Evolutionary conservation across 129 eudicot genomes (phyloP).

Genomic region (Centrapalus pauciflorus): DNA sequence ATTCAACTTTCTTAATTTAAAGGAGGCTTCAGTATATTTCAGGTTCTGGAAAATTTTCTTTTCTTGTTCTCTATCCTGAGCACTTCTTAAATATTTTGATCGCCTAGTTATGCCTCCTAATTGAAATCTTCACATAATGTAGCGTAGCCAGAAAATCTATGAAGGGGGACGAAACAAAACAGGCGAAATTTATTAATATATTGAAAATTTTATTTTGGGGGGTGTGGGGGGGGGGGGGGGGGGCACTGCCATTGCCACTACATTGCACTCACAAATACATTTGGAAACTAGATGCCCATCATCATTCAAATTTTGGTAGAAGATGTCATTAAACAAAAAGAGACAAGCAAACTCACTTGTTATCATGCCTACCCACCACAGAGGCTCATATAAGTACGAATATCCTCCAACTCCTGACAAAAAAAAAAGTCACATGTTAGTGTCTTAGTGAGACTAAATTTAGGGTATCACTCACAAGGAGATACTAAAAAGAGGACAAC

Average conservation of each 20-base stretch:
- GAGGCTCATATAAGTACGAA: conserved; percentile 78
- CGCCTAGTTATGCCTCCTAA: not conserved
- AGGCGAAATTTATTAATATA: no score
- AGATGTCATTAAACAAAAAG: not conserved
- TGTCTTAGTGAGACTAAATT: not conserved
- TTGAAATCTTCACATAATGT: not conserved
- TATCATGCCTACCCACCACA: conserved; percentile 93
- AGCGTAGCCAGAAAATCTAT: no score
- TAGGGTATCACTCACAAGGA: not conserved
- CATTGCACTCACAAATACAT: no score
- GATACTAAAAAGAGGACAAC: not conserved
- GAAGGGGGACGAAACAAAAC: no score
- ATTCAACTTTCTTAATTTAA: not conserved
- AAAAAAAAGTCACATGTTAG: conserved; percentile 1
- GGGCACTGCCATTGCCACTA: no score
- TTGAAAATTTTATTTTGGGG: no score
- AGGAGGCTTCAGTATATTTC: not conserved
- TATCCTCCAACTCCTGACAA: conserved; percentile 78
- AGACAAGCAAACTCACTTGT: conserved; percentile 57
- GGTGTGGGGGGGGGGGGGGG: no score
- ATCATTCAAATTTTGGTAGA: not conserved
- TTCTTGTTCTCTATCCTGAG: not conserved
- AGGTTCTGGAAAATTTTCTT: not conserved
- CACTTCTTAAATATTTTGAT: not conserved
- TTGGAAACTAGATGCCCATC: no score